Conservation (phyloP, 2,329 filamentous ascomycete species). For the Ophioceras dolichostomum region DNA sequence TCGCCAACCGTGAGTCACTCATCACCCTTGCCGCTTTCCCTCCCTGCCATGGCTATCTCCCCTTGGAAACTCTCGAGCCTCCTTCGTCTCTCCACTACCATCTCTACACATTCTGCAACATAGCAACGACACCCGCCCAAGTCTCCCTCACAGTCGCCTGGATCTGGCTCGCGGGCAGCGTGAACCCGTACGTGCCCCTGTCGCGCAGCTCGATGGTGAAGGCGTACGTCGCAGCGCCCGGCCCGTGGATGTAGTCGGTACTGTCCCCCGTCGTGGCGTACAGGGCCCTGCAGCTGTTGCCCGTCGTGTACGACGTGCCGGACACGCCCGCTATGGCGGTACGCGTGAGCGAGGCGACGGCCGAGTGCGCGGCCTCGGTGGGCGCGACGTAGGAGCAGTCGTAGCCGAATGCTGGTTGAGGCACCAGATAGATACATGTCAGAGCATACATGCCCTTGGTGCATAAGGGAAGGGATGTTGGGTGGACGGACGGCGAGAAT, state of each 20-base stretch:
- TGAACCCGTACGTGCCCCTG: conserved; percentile 25
- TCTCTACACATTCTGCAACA: conserved; percentile 26
- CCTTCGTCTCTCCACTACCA: too few relatives aligned
- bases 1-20: too few relatives aligned
- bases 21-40: too few relatives aligned
- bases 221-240: conserved; percentile 24
- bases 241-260: conserved; percentile 32
- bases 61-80: too few relatives aligned
- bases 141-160: conserved; percentile 28
- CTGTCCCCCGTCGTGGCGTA: conserved; percentile 39
- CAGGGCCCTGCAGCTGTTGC: conserved; percentile 47
- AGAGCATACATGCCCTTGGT: too few relatives aligned
- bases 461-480: too few relatives aligned
- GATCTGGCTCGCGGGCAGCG: conserved; percentile 29
- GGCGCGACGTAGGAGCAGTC: conserved; percentile 3
- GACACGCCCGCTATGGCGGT: conserved; percentile 32
- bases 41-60: too few relatives aligned
- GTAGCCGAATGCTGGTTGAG: conserved; percentile 37
- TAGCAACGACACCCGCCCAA: conserved; percentile 43
- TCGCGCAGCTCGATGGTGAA: conserved; percentile 28
- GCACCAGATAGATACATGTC: too few relatives aligned
- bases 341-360: not conserved
- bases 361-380: not conserved
- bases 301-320: conserved; percentile 26
- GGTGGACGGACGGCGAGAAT: too few relatives aligned